Percentiles rank a stretch among this genome's conserved stretches.
Evolutionary conservation across 2,329 filamentous ascomycete genomes (phyloP).

Genomic region (Fusarium sp.): DNA sequence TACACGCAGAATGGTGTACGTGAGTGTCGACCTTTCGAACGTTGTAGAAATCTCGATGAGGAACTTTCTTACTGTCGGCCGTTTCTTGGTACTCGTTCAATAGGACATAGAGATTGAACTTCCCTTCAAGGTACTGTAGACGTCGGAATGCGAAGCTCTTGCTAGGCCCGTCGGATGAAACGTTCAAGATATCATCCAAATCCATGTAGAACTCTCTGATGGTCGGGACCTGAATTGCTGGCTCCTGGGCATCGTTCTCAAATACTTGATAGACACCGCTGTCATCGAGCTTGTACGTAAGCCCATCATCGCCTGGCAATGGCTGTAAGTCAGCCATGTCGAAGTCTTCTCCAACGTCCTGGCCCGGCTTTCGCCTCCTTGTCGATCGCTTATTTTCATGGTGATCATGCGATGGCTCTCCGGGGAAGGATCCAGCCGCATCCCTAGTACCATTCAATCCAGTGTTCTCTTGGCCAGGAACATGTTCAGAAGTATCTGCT

Average conservation of each 20-base stretch:
- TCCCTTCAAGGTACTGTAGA: conserved; percentile 93
- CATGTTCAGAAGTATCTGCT: conserved; percentile 23
- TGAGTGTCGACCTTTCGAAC: conserved; percentile 98
- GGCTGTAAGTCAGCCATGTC: conserved; percentile 80
- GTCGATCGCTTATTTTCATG: conserved; percentile 55
- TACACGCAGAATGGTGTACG: conserved; percentile 98
- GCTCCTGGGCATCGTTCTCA: conserved; percentile 71
- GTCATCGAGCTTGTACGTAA: conserved; percentile 81
- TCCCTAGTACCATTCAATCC: conserved; percentile 23
- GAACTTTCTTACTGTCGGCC: conserved; percentile 96
- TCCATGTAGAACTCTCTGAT: conserved; percentile 97
- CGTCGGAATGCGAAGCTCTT: conserved; percentile 97
- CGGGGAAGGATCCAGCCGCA: conserved; percentile 6
- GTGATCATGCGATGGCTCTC: conserved; percentile 35
- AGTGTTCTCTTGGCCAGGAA: conserved; percentile 34
- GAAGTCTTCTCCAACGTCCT: conserved; percentile 93
- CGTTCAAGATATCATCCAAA: conserved; percentile 82
- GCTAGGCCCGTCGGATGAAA: conserved; percentile 94
- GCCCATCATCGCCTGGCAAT: conserved; percentile 73
- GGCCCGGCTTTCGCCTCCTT: conserved; percentile 81
- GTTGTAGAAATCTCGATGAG: conserved; percentile 98
- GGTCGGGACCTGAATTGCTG: conserved; percentile 85
- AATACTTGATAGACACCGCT: conserved; percentile 94
- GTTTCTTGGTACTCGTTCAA: conserved; percentile 98
- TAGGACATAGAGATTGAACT: conserved; percentile 93